Evolutionary conservation across 768 basidiomycete genomes (phyloP), one percentile per base, ranked within the genome.

Genomic region (Rhizopogon sp.): DNA sequence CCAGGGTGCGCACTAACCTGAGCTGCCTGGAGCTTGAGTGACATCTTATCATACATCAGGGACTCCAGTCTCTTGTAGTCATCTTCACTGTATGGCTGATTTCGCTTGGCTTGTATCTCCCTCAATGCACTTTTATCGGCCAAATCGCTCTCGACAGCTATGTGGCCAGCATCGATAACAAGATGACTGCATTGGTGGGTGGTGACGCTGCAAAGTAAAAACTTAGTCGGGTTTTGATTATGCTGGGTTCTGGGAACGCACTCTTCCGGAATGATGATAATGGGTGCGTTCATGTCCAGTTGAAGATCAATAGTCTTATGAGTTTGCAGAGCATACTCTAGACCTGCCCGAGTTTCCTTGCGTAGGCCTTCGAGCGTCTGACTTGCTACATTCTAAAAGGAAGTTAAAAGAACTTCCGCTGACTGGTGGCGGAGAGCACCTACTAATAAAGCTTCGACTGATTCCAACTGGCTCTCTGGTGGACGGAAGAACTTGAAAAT

Each of bases 291-390:
- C 78, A 99, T 80, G 64, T 99, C 95, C 74, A 99, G 83, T 60
- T 92, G 90, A n/a, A 99, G 77, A 67, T 98, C 95, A 43, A 98
- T 77, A 1, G 97, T 98, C 76, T 93, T 96, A 77, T 97, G 95
- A 14, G 83, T 85, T 68, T 94, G 87, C 46, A 99, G 72, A 0
- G 96, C 96, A 71, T 88, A 88, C 73, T 98, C 96, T 52, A 99
- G 75, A 14, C 97, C 93, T 0, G 92, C 91, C 52, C 97, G 76
- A 6, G 97, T 98, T 66, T 98, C 94, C 65, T 93, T 93, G 55
- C 94, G 80, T 25, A 99, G 73, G 5, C 91, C 94, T 66, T 98
- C 96, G 2, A 99, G 75, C 0, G 95, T 98, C 66, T 93, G 84
- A 61, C 90, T 94, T 0, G 97, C 97, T 14, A 83, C 97, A 66